Base-by-base conservation (phyloP, 2,329 filamentous ascomycete genomes). In the Coniochaeta ligniaria region DNA sequence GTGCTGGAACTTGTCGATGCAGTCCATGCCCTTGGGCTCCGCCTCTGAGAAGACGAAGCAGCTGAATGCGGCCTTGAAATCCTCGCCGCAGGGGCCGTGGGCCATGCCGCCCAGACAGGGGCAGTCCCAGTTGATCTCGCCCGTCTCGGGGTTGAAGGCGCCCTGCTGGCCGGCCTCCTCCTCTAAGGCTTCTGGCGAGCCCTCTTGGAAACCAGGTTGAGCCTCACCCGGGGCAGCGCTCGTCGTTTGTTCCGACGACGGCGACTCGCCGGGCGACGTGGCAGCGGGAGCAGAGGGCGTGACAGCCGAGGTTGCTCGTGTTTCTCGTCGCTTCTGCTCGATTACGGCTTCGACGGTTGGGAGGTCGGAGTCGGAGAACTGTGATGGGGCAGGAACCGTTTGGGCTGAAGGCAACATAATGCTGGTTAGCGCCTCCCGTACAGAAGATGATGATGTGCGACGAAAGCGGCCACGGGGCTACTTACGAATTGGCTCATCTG, bases 61-160 rank as follows among this genome's bases (percentile, higher is more conserved):
- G 83, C 92, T 96, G 70, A 99, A 99, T 0, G 95, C 95, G 26
- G 88, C 87, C 80, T 89, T 92, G 83, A 99, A 99, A 71, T 98
- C 88, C 73, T 96, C 91, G 56, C 95, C 95, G 73, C 95, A 99
- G 59, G 95, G 95, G 0, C 95, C 95, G 71, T 96, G 79, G 8
- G 95, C 95, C 95, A 99, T 99, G 59, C 95, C 95, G 57, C 95
- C 95, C 36, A 99, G 80, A 74, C 95, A 99, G 17, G 95, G 95
- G 76, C 95, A 99, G 74, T 98, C 95, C 95, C 95, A 99, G 82
- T 99, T 99, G 78, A 99, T 99, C 83, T 99, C 95, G 67, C 95
- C 95, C 11, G 95, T 99, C 79, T 98, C 95, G 2, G 93, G 92
- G 76, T 99, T 96, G 80, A 98, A 99, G 1, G 95, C 95, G 60